Conservation (phyloP, 768 basidiomycete genomes). For the Boletus tomentosulus region DNA sequence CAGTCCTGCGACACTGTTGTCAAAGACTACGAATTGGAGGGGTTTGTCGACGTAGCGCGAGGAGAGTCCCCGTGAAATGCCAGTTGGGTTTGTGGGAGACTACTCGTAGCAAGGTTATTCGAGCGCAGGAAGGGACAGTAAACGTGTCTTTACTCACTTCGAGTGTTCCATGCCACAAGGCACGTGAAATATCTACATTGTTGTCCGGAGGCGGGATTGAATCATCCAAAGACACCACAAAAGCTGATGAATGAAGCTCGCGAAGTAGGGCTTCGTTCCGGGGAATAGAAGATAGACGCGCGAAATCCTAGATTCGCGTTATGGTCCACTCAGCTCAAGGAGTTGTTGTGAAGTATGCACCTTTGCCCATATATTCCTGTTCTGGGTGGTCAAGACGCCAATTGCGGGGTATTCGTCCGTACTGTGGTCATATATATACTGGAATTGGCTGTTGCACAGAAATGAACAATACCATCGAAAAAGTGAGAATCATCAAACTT, state of each 20-base stretch:
- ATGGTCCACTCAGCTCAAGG: not conserved
- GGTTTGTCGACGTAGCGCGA: constrained; percentile 93
- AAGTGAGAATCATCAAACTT: not conserved
- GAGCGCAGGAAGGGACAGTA: not conserved
- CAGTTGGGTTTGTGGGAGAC: constrained; percentile 22
- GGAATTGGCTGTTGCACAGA: constrained; percentile 53
- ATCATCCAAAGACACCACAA: constrained; percentile 77
- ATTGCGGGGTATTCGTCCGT: constrained; percentile 62
- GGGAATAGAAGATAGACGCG: constrained; percentile 51
- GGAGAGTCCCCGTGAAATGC: constrained; percentile 46
- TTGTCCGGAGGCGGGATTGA: constrained; percentile 41
- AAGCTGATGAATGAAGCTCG: constrained; percentile 80
- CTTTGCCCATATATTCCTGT: constrained; percentile 88
- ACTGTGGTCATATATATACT: constrained; percentile 67
- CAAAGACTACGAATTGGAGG: constrained; percentile 78
- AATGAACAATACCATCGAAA: constrained; percentile 1
- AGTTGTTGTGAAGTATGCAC: constrained; percentile 33
- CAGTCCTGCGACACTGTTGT: constrained; percentile 75
- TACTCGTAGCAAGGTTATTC: not conserved
- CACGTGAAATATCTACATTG: constrained; percentile 59
- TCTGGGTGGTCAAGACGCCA: constrained; percentile 72
- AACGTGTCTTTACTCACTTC: constrained; percentile 26
- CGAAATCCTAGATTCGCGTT: constrained; percentile 50
- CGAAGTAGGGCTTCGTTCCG: constrained; percentile 63
- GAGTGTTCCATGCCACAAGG: constrained; percentile 78